A percentile compares a stretch with the other conserved stretches of the same genome.
Evolutionary conservation across 371 early-diverging fungal species (phyloP).

Genomic region (Thermomucor indicae-seudaticae): DNA sequence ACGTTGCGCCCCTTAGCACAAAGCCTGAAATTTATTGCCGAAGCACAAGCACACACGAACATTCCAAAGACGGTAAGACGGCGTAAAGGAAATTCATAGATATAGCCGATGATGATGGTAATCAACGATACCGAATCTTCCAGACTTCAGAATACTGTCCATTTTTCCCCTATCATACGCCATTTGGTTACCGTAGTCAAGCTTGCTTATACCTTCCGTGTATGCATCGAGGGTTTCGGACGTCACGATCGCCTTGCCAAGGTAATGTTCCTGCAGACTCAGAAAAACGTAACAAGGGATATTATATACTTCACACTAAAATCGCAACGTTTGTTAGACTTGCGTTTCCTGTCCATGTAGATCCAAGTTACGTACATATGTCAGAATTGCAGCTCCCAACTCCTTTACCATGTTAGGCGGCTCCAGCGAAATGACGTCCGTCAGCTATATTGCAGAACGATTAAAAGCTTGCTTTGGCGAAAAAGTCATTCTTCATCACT

Average conservation of each 20-base stretch:
- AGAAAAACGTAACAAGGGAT: conserved; percentile 35
- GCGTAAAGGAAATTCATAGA: conserved; percentile 14
- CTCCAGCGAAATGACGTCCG: conserved; percentile 8
- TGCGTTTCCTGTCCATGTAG: neutral
- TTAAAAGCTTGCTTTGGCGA: neutral
- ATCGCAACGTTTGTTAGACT: neutral
- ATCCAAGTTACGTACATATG: conserved; percentile 23
- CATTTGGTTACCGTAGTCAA: conserved; percentile 16
- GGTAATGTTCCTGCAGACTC: conserved; percentile 37
- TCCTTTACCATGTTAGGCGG: conserved; percentile 37
- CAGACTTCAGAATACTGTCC: conserved; percentile 7
- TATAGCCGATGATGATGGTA: conserved; percentile 42
- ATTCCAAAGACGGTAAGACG: no score
- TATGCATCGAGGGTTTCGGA: conserved; percentile 29
- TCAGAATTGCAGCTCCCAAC: conserved; percentile 30
- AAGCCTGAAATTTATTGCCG: no score
- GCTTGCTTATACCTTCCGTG: conserved; percentile 14
- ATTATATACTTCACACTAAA: conserved; percentile 38
- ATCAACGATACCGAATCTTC: conserved; percentile 15
- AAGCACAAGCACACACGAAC: no score
- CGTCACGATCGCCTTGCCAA: conserved; percentile 36
- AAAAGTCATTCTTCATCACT: neutral
- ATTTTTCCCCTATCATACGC: conserved; percentile 13
- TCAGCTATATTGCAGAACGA: neutral
- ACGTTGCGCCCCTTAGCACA: no score